A percentile compares a stretch with the other conserved stretches of the same genome.
These are phyloP conservation scores for Macrophomina tecta DNA, from an alignment of 2,329 filamentous ascomycete genomes.

Conservation along the genomic window DNA sequence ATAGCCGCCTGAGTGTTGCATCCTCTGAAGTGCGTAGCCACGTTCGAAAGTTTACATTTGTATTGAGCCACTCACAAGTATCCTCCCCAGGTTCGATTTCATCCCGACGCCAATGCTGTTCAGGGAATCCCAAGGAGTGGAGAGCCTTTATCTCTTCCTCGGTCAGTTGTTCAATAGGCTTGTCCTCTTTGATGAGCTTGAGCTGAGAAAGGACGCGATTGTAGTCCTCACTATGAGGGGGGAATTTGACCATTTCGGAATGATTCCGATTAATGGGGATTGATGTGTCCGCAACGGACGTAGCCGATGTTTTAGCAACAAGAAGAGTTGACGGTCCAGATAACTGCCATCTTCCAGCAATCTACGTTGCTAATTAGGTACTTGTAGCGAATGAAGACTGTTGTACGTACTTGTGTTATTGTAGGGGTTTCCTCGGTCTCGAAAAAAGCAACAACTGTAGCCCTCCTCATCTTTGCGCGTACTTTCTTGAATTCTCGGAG, in stretches of 20 bases:
- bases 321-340: neutral
- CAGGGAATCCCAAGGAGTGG: neutral
- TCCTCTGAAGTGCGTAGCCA: neutral
- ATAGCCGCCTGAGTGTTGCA: neutral
- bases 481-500: neutral
- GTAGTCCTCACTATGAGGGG: neutral
- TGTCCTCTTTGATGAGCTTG: neutral
- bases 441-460: neutral
- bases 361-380: neutral
- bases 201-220: neutral
- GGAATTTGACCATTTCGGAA: neutral
- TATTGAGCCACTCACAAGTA: neutral
- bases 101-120: neutral
- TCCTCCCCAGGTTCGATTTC: neutral
- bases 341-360: neutral
- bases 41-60: neutral
- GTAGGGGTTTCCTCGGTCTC: neutral
- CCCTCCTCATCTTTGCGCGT: neutral
- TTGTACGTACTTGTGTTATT: neutral
- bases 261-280: conserved; percentile 1
- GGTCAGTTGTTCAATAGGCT: neutral
- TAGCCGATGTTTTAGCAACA: neutral
- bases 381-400: neutral
- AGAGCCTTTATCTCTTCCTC: neutral
- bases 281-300: neutral